Evolutionary conservation across 371 early-diverging fungal species (phyloP).

Genomic region (Rhizopus microsporus): DNA sequence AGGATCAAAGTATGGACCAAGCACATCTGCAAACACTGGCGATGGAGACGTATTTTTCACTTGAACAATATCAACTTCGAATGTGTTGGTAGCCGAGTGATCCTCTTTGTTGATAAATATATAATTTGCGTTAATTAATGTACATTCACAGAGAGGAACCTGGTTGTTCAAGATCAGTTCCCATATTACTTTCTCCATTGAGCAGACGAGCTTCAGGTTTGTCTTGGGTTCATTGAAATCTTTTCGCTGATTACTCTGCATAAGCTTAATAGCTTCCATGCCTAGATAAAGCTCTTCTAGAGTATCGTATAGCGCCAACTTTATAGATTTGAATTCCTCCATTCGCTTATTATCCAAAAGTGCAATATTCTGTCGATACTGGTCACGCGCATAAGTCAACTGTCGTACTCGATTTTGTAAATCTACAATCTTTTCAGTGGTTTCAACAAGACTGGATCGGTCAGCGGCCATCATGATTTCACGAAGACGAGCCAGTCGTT

Average conservation of each 20-base stretch:
- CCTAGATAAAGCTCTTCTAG: constrained; percentile 71
- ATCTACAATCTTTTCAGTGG: constrained; percentile 59
- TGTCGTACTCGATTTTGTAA: constrained; percentile 70
- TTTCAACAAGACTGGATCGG: constrained; percentile 51
- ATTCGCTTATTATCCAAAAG: constrained; percentile 29
- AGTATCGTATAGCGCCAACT: constrained; percentile 28
- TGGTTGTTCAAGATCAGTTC: constrained; percentile 51
- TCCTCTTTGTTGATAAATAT: constrained; percentile 60
- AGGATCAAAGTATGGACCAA: constrained; percentile 61
- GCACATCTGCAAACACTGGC: constrained; percentile 54
- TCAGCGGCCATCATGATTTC: constrained; percentile 78
- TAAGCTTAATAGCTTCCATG: constrained; percentile 68
- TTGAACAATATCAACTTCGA: constrained; percentile 70
- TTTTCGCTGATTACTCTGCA: constrained; percentile 45
- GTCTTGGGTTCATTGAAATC: constrained; percentile 40
- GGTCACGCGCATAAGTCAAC: constrained; percentile 28
- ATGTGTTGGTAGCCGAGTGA: constrained; percentile 55
- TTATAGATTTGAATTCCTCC: constrained; percentile 34
- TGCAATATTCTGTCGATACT: constrained; percentile 34
- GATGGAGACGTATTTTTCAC: constrained; percentile 56
- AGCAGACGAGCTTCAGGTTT: constrained; percentile 41
- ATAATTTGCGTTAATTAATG: constrained; percentile 44
- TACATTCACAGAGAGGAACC: constrained; percentile 60
- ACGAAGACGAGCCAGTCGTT: constrained; percentile 67
- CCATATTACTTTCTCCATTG: constrained; percentile 55